Conservation (phyloP, 208 protist genomes). For the Tritrichomonas foetus region DNA sequence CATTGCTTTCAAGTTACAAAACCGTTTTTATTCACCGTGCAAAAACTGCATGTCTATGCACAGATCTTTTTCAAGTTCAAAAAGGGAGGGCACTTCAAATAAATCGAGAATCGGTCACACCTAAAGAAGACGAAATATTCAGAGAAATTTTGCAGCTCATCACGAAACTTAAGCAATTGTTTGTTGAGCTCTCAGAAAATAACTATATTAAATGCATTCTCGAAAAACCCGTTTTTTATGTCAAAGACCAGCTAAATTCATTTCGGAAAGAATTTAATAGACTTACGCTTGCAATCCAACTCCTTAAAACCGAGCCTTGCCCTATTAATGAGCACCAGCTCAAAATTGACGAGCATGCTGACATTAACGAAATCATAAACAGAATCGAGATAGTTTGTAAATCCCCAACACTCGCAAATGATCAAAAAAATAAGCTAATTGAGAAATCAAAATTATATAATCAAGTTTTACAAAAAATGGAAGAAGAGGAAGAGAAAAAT, state of each 20-base stretch:
- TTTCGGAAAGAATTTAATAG: background rate
- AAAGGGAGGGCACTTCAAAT: background rate
- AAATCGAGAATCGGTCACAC: background rate
- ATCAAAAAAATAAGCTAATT: background rate
- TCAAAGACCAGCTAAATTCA: background rate
- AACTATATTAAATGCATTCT: background rate
- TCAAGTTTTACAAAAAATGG: background rate
- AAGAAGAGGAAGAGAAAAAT: background rate
- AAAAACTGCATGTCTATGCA: background rate
- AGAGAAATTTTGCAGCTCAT: background rate
- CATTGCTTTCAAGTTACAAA: background rate
- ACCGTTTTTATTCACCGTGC: background rate
- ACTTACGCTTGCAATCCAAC: background rate
- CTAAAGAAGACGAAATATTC: background rate
- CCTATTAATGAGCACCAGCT: background rate
- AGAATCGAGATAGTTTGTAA: background rate
- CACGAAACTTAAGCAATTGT: background rate
- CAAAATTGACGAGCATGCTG: background rate
- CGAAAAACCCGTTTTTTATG: background rate
- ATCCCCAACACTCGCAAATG: background rate
- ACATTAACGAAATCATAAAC: background rate
- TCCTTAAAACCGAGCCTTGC: background rate
- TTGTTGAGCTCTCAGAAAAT: background rate
- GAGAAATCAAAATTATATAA: background rate
- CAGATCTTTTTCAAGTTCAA: background rate